These are phyloP conservation scores for Tilletiopsis washingtonensis DNA, from an alignment of 1,284 basidiomycete genomes.

Conservation along the genomic window DNA sequence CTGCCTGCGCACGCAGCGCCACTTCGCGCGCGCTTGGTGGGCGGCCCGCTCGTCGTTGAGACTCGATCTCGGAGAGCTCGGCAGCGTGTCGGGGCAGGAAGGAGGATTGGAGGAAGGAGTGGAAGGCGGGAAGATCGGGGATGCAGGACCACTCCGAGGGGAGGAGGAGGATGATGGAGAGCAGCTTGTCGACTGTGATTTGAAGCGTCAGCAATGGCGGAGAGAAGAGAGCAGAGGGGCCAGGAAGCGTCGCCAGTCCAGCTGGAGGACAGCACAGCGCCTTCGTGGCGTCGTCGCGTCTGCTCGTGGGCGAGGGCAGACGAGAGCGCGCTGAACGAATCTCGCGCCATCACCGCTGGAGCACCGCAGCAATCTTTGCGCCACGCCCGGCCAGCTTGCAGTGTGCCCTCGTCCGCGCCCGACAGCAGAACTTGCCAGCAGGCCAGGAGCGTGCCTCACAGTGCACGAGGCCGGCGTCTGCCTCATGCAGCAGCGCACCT, in stretches of 20 bases:
- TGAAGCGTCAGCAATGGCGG: too few species aligned
- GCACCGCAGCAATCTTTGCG: too few species aligned
- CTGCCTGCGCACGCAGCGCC: constrained; percentile 28
- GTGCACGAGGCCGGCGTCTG: background rate
- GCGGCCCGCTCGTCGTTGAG: constrained; percentile 31
- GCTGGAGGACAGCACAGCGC: too few species aligned
- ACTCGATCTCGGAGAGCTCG: constrained; percentile 22
- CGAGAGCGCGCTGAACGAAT: too few species aligned
- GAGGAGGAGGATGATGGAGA: constrained; percentile 38
- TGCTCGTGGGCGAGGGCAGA: too few species aligned
- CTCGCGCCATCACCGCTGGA: too few species aligned
- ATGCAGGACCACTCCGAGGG: constrained; percentile 27
- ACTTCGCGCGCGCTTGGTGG: constrained; percentile 29
- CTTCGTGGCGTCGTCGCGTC: too few species aligned
- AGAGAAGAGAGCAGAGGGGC: too few species aligned
- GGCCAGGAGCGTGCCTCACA: background rate
- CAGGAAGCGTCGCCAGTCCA: too few species aligned
- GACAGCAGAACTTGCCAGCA: too few species aligned
- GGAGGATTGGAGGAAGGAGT: constrained; percentile 27
- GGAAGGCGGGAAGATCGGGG: constrained; percentile 32
- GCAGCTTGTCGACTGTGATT: constrained; percentile 39
- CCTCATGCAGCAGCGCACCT: background rate
- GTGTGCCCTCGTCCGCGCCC: too few species aligned
- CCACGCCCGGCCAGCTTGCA: too few species aligned
- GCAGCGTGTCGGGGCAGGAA: constrained; percentile 37